phyloP scores from a whole-genome alignment of 176 grass and related monocot genomes.

The Aechmea fasciata region DNA sequence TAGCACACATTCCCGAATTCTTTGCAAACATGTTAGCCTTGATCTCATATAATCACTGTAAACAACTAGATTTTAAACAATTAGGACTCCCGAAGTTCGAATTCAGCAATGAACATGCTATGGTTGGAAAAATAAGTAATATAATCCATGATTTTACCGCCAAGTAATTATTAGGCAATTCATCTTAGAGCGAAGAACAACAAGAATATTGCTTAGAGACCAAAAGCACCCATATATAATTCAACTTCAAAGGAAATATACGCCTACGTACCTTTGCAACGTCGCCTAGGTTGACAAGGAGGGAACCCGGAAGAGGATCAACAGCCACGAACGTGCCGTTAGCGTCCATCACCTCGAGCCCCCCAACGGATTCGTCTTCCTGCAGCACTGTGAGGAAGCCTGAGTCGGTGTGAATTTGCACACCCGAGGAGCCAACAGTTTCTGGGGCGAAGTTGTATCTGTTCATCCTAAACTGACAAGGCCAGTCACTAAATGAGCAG shows the following conservation, averaged over 20 bases:
- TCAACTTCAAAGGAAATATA: background rate
- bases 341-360: constrained; percentile 60
- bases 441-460: constrained; percentile 61
- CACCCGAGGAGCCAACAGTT: constrained; percentile 49
- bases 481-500: constrained; percentile 48
- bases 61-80: too few species aligned
- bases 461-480: constrained; percentile 72
- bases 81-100: background rate
- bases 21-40: too few species aligned
- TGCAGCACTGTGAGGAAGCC: constrained; percentile 79
- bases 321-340: constrained; percentile 34
- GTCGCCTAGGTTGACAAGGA: constrained; percentile 77
- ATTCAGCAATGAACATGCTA: background rate
- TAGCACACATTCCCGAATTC: too few species aligned
- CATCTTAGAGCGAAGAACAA: too few species aligned
- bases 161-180: too few species aligned
- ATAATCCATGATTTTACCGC: too few species aligned
- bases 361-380: constrained; percentile 72
- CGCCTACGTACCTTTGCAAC: constrained; percentile 41
- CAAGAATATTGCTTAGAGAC: too few species aligned
- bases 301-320: constrained; percentile 32
- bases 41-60: too few species aligned
- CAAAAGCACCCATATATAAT: too few species aligned
- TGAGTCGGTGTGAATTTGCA: constrained; percentile 73
- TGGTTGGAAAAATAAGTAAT: too few species aligned